These are phyloP conservation scores for Pseudoscleropodium purum DNA, from an alignment of 225 moss, liverwort and hornwort species.

Conservation along the genomic window DNA sequence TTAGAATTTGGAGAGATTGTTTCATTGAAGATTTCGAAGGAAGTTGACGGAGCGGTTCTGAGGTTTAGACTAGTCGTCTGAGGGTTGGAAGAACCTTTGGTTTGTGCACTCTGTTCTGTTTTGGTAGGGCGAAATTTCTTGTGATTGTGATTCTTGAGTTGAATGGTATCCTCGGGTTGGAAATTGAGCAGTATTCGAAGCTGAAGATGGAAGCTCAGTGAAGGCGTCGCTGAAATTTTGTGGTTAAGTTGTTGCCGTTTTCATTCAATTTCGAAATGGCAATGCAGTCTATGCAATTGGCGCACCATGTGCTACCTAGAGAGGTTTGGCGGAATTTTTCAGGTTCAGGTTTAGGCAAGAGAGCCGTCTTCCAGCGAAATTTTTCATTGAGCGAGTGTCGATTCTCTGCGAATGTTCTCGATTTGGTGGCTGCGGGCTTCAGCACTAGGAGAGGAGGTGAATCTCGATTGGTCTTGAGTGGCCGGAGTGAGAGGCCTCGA, in stretches of 20 bases:
- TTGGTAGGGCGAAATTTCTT: neutral
- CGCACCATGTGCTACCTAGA: neutral
- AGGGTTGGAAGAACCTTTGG: neutral
- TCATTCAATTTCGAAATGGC: neutral
- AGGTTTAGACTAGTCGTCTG: neutral
- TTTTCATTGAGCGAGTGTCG: neutral
- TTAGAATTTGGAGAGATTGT: neutral
- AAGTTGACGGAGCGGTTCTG: neutral
- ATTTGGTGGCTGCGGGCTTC: neutral
- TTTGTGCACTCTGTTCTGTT: neutral
- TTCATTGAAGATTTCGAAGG: neutral
- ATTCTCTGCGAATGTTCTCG: neutral
- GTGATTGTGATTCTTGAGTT: neutral
- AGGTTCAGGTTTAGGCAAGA: neutral
- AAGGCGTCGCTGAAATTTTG: neutral
- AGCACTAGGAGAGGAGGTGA: neutral
- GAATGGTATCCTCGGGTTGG: neutral
- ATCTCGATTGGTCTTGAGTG: neutral
- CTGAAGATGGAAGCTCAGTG: neutral
- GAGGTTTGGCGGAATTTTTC: neutral
- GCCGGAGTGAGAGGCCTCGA: neutral
- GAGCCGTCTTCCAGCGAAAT: neutral
- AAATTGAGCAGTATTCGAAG: neutral
- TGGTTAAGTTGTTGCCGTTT: neutral
- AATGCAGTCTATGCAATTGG: slow-evolving; percentile 16